Conservation (phyloP, 768 basidiomycete species). For the Rubroboletus satanas region DNA sequence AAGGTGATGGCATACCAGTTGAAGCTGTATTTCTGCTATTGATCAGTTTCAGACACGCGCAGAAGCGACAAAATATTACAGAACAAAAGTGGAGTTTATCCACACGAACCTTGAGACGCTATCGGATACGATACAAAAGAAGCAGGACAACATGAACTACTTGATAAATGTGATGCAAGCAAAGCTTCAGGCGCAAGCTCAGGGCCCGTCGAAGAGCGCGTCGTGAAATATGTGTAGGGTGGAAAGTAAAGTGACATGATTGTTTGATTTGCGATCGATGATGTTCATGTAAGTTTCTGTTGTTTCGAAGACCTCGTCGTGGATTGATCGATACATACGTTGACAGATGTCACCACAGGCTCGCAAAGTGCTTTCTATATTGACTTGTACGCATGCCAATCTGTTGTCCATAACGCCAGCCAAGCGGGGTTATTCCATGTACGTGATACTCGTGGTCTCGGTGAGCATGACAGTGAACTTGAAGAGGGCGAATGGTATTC, state of each 20-base stretch:
- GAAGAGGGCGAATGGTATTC: not conserved
- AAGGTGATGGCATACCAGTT: slow-evolving; percentile 54
- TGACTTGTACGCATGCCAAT: not conserved
- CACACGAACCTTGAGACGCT: slow-evolving; percentile 78
- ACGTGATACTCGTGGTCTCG: not conserved
- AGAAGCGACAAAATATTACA: slow-evolving; percentile 81
- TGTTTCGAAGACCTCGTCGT: not conserved
- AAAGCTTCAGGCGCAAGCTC: slow-evolving; percentile 39
- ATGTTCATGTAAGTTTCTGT: not conserved
- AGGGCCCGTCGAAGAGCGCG: slow-evolving; percentile 18
- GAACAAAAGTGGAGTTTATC: slow-evolving; percentile 76
- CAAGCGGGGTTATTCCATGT: not conserved
- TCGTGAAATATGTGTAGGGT: slow-evolving; percentile 11
- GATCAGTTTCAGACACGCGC: slow-evolving; percentile 58
- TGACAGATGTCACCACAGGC: not conserved
- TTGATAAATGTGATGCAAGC: slow-evolving; percentile 70
- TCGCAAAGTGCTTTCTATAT: not conserved
- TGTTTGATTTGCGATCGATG: not conserved
- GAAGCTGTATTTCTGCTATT: not conserved
- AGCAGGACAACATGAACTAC: slow-evolving; percentile 83
- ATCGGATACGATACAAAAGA: slow-evolving; percentile 86
- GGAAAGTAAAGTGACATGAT: not conserved
- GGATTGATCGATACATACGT: not conserved
- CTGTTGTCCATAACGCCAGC: not conserved
- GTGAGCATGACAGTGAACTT: not conserved